Evolutionary conservation across 306 rosid genomes (phyloP).

Genomic region (Amphicarpaea edgeworthii): DNA sequence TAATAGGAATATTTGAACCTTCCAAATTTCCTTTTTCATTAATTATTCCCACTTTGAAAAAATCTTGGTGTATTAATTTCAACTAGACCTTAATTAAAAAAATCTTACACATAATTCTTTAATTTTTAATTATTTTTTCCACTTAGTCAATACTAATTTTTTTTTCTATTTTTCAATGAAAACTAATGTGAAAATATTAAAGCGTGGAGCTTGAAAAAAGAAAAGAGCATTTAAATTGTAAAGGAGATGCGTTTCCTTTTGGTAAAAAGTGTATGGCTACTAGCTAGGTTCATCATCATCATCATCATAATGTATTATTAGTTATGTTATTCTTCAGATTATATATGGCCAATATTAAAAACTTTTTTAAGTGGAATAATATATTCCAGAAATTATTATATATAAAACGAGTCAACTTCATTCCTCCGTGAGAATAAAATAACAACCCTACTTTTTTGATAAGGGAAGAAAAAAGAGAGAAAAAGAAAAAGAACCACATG

Average conservation of each 20-base stretch:
- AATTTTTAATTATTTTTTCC: not conserved
- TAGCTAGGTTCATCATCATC: not conserved
- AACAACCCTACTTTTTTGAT: constrained; percentile 7
- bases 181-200: not conserved
- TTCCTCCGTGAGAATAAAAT: constrained; percentile 35
- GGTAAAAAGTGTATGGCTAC: not conserved
- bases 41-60: constrained; percentile 29
- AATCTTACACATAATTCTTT: not conserved
- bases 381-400: constrained; percentile 8
- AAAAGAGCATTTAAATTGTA: not conserved
- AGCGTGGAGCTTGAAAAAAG: not conserved
- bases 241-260: not conserved
- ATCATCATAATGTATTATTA: no score
- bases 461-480: constrained; percentile 24
- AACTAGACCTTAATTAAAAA: not conserved
- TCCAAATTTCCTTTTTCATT: constrained; percentile 38
- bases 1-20: constrained; percentile 47
- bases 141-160: not conserved
- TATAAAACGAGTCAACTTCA: constrained; percentile 1
- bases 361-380: constrained; percentile 6
- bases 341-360: constrained; percentile 8
- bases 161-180: not conserved
- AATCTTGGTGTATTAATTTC: not conserved
- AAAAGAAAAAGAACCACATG: constrained; percentile 44
- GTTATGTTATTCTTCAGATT: not conserved